These are phyloP conservation scores for Lasiosphaeris hirsuta DNA, from an alignment of 495 filamentous ascomycete genomes.

Conservation along the genomic window DNA sequence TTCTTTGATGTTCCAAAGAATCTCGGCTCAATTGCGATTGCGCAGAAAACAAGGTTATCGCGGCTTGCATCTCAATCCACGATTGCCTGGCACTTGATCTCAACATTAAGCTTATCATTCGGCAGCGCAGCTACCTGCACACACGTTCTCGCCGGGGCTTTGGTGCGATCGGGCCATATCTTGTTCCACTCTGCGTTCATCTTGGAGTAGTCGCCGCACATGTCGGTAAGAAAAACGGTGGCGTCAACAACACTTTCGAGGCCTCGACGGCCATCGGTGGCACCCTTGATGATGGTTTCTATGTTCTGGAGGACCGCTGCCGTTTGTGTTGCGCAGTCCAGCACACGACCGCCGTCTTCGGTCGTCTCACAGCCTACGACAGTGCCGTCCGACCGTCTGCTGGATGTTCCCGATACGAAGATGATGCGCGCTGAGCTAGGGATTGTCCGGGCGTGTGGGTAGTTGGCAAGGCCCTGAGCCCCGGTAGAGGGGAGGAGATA, in stretches of 20 bases:
- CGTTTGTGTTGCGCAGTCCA: conserved; percentile 27
- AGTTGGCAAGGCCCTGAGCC: conserved; percentile 28
- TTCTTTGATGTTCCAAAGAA: too few species aligned
- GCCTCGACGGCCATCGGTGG: conserved; percentile 16
- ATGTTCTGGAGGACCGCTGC: conserved; percentile 27
- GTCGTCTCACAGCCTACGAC: conserved; percentile 22
- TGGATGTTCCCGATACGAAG: conserved; percentile 28
- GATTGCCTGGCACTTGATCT: conserved; percentile 30
- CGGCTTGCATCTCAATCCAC: neutral
- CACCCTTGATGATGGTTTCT: conserved; percentile 23
- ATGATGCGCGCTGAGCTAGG: conserved; percentile 22
- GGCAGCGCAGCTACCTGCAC: conserved; percentile 26
- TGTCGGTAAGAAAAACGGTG: conserved; percentile 27
- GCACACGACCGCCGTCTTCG: conserved; percentile 11
- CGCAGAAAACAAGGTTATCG: too few species aligned
- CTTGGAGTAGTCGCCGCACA: conserved; percentile 20
- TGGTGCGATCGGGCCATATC: conserved; percentile 25
- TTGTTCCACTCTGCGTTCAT: conserved; percentile 33
- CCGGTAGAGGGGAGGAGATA: conserved; percentile 20
- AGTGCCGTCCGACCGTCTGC: conserved; percentile 24
- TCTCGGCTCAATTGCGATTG: too few species aligned
- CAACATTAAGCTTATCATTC: conserved; percentile 24
- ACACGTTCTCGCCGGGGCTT: conserved; percentile 27
- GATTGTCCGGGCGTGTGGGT: conserved; percentile 28
- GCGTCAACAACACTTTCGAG: conserved; percentile 28